Evolutionary conservation across 2,329 filamentous ascomycete genomes (phyloP), one percentile per base, ranked within the genome.

Genomic region (Pseudopyrenochaeta lycopersici): DNA sequence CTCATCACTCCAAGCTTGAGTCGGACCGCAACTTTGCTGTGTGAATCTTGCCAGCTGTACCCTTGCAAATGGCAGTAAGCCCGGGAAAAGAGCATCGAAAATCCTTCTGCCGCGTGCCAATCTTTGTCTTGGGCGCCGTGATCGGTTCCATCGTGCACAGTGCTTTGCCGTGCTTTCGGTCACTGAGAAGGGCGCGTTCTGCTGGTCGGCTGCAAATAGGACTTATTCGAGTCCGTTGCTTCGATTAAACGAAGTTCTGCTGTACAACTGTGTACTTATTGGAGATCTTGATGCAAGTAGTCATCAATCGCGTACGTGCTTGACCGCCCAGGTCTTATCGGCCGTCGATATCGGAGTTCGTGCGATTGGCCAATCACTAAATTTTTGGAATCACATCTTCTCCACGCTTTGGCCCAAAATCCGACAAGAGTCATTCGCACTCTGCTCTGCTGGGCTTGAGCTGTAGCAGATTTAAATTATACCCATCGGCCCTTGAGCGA

Each of bases 351-450:
- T 73, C 72, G 71, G 71, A 63, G 62, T 64, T 67, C 66, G 65
- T 49, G 54, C 61, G 57, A 51, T 52, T 59, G 39, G 56, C 58
- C 53, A 63, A 61, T 63, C 66, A 63, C 58, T 62, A 61, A 67
- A 69, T 64, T 68, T 71, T 72, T 70, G 60, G 47, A 64, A 68
- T 64, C 49, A 64, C 58, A 54, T 56, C 64, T 64, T 66, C 71
- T 68, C 71, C 70, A 66, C 71, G 65, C 65, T 60, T 54, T 56
- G 49, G 43, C 57, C 64, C 23, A 27, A 70, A 60, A 65, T 65
- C 62, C 60, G 58, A 67, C 52, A 48, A 63, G 62, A 67, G 66
- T 68, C 62, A 62, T 54, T 63, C 41, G 55, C 47, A 62, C 56
- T 60, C 64, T 70, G 61, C 64, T 64, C 60, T 55, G 49, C 53